Conservation (phyloP, 2,329 filamentous ascomycete genomes). For the Daldinia eschscholtzii region DNA sequence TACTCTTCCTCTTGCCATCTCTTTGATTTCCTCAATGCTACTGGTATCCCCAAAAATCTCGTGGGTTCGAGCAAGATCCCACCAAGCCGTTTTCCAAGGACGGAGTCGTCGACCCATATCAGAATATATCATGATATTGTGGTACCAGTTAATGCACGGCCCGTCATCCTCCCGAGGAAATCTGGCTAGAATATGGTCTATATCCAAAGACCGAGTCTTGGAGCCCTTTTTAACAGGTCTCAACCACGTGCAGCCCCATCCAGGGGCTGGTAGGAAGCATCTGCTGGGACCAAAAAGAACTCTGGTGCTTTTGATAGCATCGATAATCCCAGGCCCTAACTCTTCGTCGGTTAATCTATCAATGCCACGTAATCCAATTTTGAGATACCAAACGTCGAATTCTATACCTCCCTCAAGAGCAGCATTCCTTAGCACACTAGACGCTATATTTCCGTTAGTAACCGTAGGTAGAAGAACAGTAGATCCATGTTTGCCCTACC, state of each 20-base stretch:
- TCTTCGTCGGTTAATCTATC: background rate
- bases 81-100: background rate
- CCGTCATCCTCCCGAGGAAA: background rate
- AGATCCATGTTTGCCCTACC: background rate
- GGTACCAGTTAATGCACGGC: background rate
- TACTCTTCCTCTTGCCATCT: background rate
- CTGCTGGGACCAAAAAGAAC: background rate
- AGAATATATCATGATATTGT: background rate
- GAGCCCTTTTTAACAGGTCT: background rate
- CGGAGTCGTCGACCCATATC: background rate
- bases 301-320: background rate
- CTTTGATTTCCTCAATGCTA: background rate
- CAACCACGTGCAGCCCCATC: background rate
- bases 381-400: background rate
- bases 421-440: too few relatives aligned
- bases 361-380: background rate
- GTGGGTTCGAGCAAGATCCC: background rate
- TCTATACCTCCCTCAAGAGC: too few relatives aligned
- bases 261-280: background rate
- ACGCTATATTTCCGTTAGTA: background rate
- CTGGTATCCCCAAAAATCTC: background rate
- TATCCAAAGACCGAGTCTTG: background rate
- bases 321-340: background rate
- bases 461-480: background rate
- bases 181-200: background rate